These are phyloP conservation scores for Acanthamoeba lenticulata DNA, from an alignment of 208 protist genomes.

Conservation along the genomic window DNA sequence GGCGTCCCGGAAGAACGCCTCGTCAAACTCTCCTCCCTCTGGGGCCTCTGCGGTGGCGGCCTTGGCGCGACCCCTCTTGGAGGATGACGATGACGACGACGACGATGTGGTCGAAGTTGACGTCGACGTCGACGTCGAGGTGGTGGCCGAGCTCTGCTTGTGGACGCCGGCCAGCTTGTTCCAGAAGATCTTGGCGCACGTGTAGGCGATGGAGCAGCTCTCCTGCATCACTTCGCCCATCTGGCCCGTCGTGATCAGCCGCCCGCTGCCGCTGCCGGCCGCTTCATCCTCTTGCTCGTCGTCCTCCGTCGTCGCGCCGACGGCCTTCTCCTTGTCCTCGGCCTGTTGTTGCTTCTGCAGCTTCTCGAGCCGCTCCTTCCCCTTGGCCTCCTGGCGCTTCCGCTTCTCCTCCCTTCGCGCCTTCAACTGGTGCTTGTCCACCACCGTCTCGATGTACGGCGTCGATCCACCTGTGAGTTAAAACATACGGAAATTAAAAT, in stretches of 20 bases:
- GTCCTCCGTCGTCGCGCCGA: too few relatives aligned
- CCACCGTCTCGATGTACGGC: conserved; percentile 85
- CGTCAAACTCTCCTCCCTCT: conserved; percentile 66
- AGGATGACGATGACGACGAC: too few relatives aligned
- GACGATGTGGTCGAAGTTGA: neutral
- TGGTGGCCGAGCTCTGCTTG: neutral
- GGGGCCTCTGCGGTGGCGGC: neutral
- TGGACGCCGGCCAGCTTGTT: conserved; percentile 26
- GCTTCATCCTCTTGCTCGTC: too few relatives aligned
- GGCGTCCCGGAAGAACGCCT: conserved; percentile 80
- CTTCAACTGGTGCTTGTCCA: conserved; percentile 37
- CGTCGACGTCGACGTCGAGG: neutral
- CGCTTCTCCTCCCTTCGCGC: neutral
- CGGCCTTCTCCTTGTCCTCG: neutral
- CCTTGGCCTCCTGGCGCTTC: neutral
- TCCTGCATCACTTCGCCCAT: conserved; percentile 92
- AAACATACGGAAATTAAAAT: neutral
- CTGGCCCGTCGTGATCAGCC: conserved; percentile 81
- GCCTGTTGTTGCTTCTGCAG: too few relatives aligned
- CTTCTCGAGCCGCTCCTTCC: conserved; percentile 26
- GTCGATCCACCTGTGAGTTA: conserved; percentile 81
- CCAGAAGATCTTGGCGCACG: conserved; percentile 82
- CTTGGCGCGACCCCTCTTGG: neutral
- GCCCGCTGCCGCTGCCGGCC: neutral
- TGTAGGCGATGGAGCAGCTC: conserved; percentile 86